These are phyloP conservation scores for Albizia julibrissin DNA, from an alignment of 306 rosid genomes.

Conservation along the genomic window DNA sequence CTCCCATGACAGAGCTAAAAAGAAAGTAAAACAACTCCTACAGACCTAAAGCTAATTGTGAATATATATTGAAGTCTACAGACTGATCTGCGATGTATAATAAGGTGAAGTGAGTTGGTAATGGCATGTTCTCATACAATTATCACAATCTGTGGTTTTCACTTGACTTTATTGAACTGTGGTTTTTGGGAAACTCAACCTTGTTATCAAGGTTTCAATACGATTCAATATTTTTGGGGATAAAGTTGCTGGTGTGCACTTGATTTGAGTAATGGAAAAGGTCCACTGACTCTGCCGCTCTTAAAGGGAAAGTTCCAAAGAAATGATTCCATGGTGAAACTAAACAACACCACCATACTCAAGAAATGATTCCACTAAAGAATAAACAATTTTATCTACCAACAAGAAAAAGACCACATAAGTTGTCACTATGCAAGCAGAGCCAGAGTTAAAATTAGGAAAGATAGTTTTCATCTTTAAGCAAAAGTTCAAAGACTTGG, in stretches of 20 bases:
- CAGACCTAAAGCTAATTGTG: background rate
- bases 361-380: background rate
- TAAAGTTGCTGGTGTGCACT: background rate
- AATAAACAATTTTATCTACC: background rate
- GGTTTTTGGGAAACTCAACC: background rate
- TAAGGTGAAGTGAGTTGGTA: background rate
- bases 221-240: background rate
- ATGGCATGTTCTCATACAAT: background rate
- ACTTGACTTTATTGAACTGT: background rate
- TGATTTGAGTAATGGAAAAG: background rate
- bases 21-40: background rate
- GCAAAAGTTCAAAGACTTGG: background rate
- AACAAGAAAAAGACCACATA: background rate
- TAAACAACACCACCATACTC: background rate
- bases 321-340: slow-evolving; percentile 15
- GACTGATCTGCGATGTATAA: background rate
- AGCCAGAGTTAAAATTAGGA: background rate
- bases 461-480: background rate
- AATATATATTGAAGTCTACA: background rate
- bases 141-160: background rate
- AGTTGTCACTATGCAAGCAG: background rate
- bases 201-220: background rate
- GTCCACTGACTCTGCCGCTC: background rate
- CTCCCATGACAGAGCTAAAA: background rate
- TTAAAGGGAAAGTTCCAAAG: slow-evolving; percentile 18